These are phyloP conservation scores for Boletus coccyginus DNA, from an alignment of 768 basidiomycete genomes.

Conservation along the genomic window DNA sequence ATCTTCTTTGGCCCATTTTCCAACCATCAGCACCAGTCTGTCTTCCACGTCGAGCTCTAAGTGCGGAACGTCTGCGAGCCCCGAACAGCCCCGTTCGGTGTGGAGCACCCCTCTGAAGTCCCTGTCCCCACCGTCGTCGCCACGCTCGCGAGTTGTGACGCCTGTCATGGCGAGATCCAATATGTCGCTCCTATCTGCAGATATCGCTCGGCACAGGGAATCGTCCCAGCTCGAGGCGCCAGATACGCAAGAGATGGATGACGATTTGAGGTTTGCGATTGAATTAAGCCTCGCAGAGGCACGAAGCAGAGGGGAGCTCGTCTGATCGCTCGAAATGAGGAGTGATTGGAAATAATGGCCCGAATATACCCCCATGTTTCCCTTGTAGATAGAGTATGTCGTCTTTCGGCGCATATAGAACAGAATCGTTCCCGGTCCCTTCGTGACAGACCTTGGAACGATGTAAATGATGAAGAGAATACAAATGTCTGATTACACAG, in stretches of 20 bases:
- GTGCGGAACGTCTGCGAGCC: conserved; percentile 15
- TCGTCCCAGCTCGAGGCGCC: neutral
- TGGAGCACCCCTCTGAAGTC: conserved; percentile 40
- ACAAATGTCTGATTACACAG: conserved; percentile 39
- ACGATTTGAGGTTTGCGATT: conserved; percentile 61
- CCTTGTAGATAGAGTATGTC: neutral
- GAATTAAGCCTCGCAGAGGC: conserved; percentile 68
- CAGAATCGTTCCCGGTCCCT: neutral
- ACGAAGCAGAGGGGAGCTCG: conserved; percentile 7
- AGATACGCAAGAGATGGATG: conserved; percentile 48
- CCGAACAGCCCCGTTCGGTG: conserved; percentile 27
- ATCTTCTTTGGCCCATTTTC: conserved; percentile 32
- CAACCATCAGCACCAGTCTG: conserved; percentile 32
- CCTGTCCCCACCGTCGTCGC: conserved; percentile 15
- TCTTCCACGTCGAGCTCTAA: conserved; percentile 24
- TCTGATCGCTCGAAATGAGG: conserved; percentile 3
- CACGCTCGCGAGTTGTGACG: conserved; percentile 9
- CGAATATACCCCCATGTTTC: neutral
- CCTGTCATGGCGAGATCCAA: conserved; percentile 12
- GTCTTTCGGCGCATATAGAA: neutral
- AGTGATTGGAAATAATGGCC: neutral
- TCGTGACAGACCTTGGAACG: neutral
- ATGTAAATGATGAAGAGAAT: neutral
- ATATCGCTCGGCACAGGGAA: conserved; percentile 7
- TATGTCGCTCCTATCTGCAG: conserved; percentile 13